These are phyloP conservation scores for Bremia lactucae DNA, from an alignment of 352 stramenopile genomes.

Conservation along the genomic window DNA sequence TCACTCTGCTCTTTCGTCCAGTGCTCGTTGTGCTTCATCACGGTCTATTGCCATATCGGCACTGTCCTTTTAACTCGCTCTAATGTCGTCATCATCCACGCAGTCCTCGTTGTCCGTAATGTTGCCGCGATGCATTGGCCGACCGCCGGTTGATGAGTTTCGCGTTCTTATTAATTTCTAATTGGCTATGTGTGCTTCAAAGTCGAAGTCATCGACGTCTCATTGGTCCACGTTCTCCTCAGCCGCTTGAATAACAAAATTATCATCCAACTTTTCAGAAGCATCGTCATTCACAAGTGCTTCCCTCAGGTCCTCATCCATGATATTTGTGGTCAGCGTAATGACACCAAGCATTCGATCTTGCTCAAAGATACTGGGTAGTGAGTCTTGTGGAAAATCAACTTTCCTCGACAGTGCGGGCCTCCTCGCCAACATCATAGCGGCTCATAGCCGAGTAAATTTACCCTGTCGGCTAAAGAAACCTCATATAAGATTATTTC, in stretches of 20 bases:
- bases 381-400: constrained; percentile 50
- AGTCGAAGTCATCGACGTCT: constrained; percentile 74
- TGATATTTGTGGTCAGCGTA: constrained; percentile 74
- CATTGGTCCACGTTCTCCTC: constrained; percentile 28
- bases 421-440: constrained; percentile 37
- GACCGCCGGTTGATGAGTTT: constrained; percentile 82
- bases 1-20: constrained; percentile 55
- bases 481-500: too few species aligned
- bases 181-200: constrained; percentile 91
- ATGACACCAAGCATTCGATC: constrained; percentile 76
- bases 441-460: constrained; percentile 65
- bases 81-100: constrained; percentile 53
- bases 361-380: constrained; percentile 58
- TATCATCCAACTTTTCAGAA: constrained; percentile 86
- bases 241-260: constrained; percentile 83
- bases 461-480: constrained; percentile 64
- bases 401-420: constrained; percentile 48
- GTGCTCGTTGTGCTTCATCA: constrained; percentile 67
- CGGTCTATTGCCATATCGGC: constrained; percentile 29
- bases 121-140: constrained; percentile 48
- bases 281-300: constrained; percentile 72
- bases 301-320: constrained; percentile 81
- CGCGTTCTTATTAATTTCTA: too few species aligned
- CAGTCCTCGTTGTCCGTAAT: constrained; percentile 69
- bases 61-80: constrained; percentile 25